phyloP scores from a whole-genome alignment of 441 rosid species.

The Corymbia calophylla region DNA sequence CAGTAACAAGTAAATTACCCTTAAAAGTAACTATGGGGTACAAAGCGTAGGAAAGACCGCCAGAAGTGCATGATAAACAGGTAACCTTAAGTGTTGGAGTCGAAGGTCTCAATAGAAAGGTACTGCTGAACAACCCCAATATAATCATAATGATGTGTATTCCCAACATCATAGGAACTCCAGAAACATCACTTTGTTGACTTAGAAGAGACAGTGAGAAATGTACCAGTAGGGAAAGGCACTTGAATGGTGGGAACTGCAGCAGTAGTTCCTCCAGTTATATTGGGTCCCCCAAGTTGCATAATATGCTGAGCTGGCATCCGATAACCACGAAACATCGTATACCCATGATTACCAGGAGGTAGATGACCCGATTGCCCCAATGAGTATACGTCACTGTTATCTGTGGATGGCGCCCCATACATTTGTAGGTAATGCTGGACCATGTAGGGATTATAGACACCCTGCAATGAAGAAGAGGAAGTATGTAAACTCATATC shows the following conservation, averaged over 20 bases:
- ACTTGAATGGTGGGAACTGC: conserved; percentile 10
- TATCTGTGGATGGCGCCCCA: not conserved
- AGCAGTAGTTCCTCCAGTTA: conserved; percentile 6
- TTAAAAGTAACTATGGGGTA: not conserved
- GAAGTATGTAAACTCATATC: not conserved
- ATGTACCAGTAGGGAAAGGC: conserved; percentile 4
- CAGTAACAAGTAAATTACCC: not conserved
- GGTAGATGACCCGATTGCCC: conserved; percentile 8
- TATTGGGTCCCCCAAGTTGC: conserved; percentile 6
- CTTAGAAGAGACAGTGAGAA: not conserved
- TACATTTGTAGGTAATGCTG: conserved; percentile 13
- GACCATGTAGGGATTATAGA: conserved; percentile 11
- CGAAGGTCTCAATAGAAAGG: not conserved
- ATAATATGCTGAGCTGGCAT: conserved; percentile 6
- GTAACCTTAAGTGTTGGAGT: not conserved
- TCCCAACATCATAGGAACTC: not conserved
- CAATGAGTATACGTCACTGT: conserved; percentile 5
- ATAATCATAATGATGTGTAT: not conserved
- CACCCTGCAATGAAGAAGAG: conserved; percentile 1
- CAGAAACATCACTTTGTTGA: not conserved
- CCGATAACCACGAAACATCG: conserved; percentile 1
- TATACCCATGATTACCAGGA: conserved; percentile 5
- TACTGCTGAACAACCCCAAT: not conserved
- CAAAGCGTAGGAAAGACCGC: not conserved
- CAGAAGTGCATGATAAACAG: not conserved